Percentiles rank a stretch among this genome's conserved stretches.
Conservation (phyloP, 2,329 filamentous ascomycete species). For the Ambrosiella cleistominuta region DNA sequence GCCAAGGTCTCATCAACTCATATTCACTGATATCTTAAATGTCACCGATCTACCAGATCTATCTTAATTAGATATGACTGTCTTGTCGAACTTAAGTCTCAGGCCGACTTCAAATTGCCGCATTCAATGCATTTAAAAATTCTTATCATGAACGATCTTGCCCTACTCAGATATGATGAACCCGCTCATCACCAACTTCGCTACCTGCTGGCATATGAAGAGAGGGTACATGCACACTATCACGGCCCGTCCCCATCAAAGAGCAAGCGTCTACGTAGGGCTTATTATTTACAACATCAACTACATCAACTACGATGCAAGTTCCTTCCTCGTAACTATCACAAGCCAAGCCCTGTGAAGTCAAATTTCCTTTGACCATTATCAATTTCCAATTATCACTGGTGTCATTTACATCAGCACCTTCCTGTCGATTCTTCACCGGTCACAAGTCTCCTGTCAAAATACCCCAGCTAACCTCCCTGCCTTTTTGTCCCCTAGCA, state of each 20-base stretch:
- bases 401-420: neutral
- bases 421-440: neutral
- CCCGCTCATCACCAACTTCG: neutral
- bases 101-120: too few relatives aligned
- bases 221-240: neutral
- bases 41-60: too few relatives aligned
- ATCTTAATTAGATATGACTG: too few relatives aligned
- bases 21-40: too few relatives aligned
- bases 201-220: neutral
- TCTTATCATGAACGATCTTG: too few relatives aligned
- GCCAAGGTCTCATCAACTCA: too few relatives aligned
- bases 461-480: neutral
- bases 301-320: neutral
- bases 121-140: too few relatives aligned
- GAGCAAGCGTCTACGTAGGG: neutral
- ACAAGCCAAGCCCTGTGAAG: too few relatives aligned
- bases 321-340: too few relatives aligned
- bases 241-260: neutral
- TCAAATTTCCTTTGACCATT: too few relatives aligned
- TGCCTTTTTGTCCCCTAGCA: neutral
- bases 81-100: too few relatives aligned
- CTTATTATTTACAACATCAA: neutral
- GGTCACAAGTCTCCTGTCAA: neutral
- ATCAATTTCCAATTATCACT: neutral
- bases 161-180: neutral